phyloP scores from a whole-genome alignment of 768 basidiomycete species.

The Kwoniella botswanensis region DNA sequence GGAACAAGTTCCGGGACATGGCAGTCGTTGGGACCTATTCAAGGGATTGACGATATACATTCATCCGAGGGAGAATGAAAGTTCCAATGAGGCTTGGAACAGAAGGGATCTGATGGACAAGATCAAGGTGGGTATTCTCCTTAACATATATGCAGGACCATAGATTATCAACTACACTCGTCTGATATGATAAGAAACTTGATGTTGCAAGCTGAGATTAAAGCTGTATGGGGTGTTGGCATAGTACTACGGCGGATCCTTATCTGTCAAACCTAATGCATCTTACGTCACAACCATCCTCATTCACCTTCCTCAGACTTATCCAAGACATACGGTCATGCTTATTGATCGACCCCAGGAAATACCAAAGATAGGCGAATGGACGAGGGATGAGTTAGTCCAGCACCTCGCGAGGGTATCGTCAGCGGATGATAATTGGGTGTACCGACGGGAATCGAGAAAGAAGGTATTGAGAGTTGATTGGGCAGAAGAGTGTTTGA shows the following conservation, averaged over 20 bases:
- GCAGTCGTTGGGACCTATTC: not conserved
- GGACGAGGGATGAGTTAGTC: not conserved
- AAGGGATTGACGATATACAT: not conserved
- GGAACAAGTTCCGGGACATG: not conserved
- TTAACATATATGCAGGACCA: too few relatives aligned
- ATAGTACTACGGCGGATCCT: not conserved
- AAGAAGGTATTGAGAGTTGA: not conserved
- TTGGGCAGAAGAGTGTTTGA: slow-evolving; percentile 2
- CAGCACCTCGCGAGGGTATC: not conserved
- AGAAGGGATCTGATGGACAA: not conserved
- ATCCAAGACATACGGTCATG: not conserved
- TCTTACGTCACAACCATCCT: not conserved
- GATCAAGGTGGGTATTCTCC: not conserved
- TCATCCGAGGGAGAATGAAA: not conserved
- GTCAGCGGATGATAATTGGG: not conserved
- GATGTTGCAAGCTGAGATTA: too few relatives aligned
- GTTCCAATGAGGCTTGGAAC: not conserved
- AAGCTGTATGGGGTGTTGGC: too few relatives aligned
- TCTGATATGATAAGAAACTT: too few relatives aligned
- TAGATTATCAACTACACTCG: too few relatives aligned
- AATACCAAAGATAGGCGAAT: not conserved
- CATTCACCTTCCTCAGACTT: not conserved
- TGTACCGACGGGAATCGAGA: not conserved
- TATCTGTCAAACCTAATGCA: not conserved
- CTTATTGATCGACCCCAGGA: not conserved